A percentile compares a stretch with the other conserved stretches of the same genome.
Evolutionary conservation across 1,284 basidiomycete species (phyloP).

Genomic region (Coniferiporia sulphurascens): DNA sequence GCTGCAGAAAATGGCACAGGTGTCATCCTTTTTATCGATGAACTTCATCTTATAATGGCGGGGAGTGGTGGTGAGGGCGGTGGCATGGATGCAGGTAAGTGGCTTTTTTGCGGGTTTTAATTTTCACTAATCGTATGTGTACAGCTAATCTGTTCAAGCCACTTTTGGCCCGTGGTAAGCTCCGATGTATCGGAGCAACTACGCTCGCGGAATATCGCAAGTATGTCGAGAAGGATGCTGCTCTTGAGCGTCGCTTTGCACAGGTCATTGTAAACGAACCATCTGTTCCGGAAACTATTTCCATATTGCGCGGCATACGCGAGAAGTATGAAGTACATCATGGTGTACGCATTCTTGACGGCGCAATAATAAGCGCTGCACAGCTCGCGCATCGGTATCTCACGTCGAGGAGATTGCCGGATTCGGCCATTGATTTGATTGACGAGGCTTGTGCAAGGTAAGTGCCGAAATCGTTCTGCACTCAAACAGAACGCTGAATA

Average conservation of each 20-base stretch:
- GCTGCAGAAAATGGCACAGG: conserved; percentile 77
- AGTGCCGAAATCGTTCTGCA: conserved; percentile 21
- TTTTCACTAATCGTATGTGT: neutral
- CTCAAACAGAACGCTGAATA: conserved; percentile 23
- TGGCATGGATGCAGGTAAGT: conserved; percentile 65
- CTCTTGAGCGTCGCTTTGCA: conserved; percentile 92
- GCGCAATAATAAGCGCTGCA: conserved; percentile 87
- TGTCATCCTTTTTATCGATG: conserved; percentile 95
- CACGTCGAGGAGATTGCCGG: conserved; percentile 80
- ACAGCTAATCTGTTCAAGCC: conserved; percentile 87
- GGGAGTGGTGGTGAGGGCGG: conserved; percentile 71
- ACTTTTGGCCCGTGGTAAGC: conserved; percentile 85
- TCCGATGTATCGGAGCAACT: conserved; percentile 89
- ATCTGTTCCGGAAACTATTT: conserved; percentile 85
- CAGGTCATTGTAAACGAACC: conserved; percentile 95
- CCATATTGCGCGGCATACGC: conserved; percentile 86
- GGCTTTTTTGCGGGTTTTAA: neutral
- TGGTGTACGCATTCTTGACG: conserved; percentile 87
- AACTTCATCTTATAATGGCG: conserved; percentile 90
- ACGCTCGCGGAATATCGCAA: conserved; percentile 92
- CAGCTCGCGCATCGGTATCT: conserved; percentile 94
- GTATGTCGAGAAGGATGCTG: conserved; percentile 94
- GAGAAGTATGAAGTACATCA: conserved; percentile 85
- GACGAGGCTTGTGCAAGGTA: conserved; percentile 90
- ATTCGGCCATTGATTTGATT: conserved; percentile 89